These are phyloP conservation scores for Crataegus laevigata DNA, from an alignment of 306 rosid species.

Conservation along the genomic window DNA sequence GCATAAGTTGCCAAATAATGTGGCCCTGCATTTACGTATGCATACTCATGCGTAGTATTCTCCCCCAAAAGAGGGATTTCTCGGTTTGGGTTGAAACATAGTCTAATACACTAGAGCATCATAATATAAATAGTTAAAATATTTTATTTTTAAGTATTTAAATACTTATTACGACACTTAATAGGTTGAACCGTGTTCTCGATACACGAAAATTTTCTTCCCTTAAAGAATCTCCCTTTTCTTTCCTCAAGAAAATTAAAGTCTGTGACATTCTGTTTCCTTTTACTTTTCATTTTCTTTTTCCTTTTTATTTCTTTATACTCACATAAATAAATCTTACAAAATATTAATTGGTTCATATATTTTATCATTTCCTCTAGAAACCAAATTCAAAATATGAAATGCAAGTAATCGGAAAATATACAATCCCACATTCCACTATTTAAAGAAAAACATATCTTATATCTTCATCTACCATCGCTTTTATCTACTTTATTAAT, in stretches of 20 bases:
- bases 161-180: no score
- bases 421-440: no score
- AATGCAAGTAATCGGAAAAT: neutral
- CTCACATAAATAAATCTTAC: neutral
- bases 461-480: no score
- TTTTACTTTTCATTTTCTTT: no score
- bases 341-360: no score
- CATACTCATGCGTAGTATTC: neutral
- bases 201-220: accelerated
- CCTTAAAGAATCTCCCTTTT: no score
- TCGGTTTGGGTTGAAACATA: no score
- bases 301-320: neutral
- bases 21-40: neutral
- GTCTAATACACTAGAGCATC: accelerated
- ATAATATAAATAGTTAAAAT: no score
- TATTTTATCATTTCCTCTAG: neutral
- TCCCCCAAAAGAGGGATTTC: neutral
- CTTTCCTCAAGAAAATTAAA: no score
- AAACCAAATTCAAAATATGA: neutral
- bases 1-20: neutral
- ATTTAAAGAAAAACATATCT: no score
- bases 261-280: neutral
- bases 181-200: accelerated
- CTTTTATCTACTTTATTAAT: no score
- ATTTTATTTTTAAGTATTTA: no score